Percentiles rank a stretch among this genome's conserved stretches.
These are phyloP conservation scores for Hansfordia pulvinata DNA, from an alignment of 2,329 filamentous ascomycete genomes.

Conservation along the genomic window DNA sequence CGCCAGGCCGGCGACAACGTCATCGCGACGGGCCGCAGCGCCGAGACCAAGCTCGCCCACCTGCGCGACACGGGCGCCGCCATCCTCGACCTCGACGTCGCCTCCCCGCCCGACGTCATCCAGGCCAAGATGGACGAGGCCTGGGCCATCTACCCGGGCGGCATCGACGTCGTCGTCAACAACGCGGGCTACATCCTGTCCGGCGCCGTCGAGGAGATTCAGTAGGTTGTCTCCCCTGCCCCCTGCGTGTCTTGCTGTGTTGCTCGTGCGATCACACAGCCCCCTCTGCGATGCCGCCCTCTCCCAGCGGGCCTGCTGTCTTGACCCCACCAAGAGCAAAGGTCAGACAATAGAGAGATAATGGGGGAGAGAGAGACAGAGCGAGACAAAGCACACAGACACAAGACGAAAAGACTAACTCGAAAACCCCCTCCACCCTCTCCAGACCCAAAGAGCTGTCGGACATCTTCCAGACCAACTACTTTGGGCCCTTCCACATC, in stretches of 20 bases:
- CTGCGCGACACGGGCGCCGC: slow-evolving; percentile 19
- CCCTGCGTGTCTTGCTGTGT: not conserved
- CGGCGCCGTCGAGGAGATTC: slow-evolving; percentile 15
- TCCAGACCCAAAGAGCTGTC: slow-evolving; percentile 16
- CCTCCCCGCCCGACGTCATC: slow-evolving; percentile 8
- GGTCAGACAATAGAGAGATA: too few species aligned
- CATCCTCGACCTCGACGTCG: slow-evolving; percentile 16
- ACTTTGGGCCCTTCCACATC: slow-evolving; percentile 22
- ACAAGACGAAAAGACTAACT: too few species aligned
- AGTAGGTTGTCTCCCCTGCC: slow-evolving; percentile 3
- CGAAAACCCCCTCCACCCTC: too few species aligned
- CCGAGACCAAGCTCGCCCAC: slow-evolving; percentile 17
- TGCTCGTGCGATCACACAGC: slow-evolving; percentile 5
- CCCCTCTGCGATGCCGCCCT: too few species aligned
- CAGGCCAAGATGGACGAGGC: slow-evolving; percentile 7
- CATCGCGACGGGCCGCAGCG: slow-evolving; percentile 25
- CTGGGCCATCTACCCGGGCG: slow-evolving; percentile 8
- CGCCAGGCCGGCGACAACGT: slow-evolving; percentile 22
- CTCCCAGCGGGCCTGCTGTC: too few species aligned
- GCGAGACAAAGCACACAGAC: too few species aligned
- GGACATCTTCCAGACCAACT: slow-evolving; percentile 18
- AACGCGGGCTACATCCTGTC: slow-evolving; percentile 21
- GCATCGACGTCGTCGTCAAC: slow-evolving; percentile 23
- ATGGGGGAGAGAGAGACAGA: too few species aligned
- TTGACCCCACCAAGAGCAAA: too few species aligned